Evolutionary conservation across 2,329 filamentous ascomycete genomes (phyloP).

Genomic region (Talaromyces funiculosus): DNA sequence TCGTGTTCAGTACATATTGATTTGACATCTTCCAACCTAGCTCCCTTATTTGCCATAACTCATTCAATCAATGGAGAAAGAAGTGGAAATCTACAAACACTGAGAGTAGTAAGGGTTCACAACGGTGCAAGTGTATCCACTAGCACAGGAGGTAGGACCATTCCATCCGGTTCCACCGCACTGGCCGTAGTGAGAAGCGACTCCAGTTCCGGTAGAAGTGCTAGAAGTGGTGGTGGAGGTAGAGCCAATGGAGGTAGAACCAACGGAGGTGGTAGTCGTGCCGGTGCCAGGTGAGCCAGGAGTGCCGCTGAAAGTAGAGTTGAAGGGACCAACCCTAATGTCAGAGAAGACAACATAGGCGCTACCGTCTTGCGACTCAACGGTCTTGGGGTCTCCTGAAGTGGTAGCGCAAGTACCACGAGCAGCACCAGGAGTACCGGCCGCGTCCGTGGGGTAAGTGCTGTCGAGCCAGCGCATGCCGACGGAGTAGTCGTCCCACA

Average conservation of each 20-base stretch:
- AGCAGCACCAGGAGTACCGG: constrained; percentile 43
- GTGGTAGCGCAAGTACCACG: constrained; percentile 52
- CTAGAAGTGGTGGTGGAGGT: not conserved
- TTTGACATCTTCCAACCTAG: not conserved
- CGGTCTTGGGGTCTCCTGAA: constrained; percentile 45
- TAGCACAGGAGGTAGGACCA: constrained; percentile 9
- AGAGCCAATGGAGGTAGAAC: not conserved
- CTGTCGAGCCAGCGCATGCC: constrained; percentile 74
- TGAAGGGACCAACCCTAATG: constrained; percentile 55
- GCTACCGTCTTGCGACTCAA: constrained; percentile 29
- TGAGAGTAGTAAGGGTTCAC: constrained; percentile 8
- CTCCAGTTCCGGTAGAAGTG: not conserved
- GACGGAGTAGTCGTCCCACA: constrained; percentile 61
- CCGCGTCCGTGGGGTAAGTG: constrained; percentile 50
- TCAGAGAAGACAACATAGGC: constrained; percentile 54
- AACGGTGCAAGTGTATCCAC: constrained; percentile 2
- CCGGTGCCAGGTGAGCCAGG: not conserved
- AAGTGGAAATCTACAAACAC: not conserved
- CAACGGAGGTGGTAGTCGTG: not conserved
- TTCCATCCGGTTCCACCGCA: constrained; percentile 7
- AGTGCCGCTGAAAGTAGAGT: constrained; percentile 43
- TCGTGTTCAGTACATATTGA: not conserved
- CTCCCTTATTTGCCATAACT: not conserved
- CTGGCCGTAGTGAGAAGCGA: constrained; percentile 1
- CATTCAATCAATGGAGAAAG: not conserved